Base-by-base conservation (phyloP, 257 asterid species). In the Mitragyna speciosa region DNA sequence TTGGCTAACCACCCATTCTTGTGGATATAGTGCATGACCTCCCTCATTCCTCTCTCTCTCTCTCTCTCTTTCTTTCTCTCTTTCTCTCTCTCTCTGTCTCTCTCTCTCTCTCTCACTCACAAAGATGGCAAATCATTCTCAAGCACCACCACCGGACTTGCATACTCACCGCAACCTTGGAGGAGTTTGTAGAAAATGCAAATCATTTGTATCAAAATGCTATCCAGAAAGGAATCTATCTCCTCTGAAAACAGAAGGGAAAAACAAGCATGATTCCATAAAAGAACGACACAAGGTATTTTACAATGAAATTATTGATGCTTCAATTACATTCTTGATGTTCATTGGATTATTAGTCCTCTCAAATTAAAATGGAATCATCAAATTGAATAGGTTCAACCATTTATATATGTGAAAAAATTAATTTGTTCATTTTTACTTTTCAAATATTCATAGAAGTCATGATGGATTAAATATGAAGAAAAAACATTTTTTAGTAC, bases 201-300 rank as follows among this genome's bases (percentile, higher is more conserved):
- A 86, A 89, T 85, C 89, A 5, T 80, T 92, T n/a, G 76, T 92
- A 56, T 77, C 88, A 77, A 90, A 81, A 83, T 87, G 91, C 78
- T 80, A 81, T 80, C 86, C 84, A 4, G 87, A 83, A 20, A 82
- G 80, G 49, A 81, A 73, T 45, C 39, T 81, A 52, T 45, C 70
- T 78, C 81, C 86, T 72, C 73, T 75, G 78, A 85, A 75, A 47
- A 22, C 79, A 36, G 74, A 66, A 70, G 14, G 66, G 30, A 81
- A 80, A 52, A 82, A 52, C 79, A 87, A 88, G 31, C 49, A 81
- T 48, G 87, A 67, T 79, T 76, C 82, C 77, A 64, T 47, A 7
- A 76, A 88, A 17, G 83, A 85, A 33, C 83, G 81, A 70, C 39
- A 31, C 80, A 54, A 86, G 87, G 89, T 86, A 83, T 1, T 1